Percentiles rank a stretch among this genome's conserved stretches.
Conservation (phyloP, 2,329 filamentous ascomycete genomes). For the Penicillium capsulatum region DNA sequence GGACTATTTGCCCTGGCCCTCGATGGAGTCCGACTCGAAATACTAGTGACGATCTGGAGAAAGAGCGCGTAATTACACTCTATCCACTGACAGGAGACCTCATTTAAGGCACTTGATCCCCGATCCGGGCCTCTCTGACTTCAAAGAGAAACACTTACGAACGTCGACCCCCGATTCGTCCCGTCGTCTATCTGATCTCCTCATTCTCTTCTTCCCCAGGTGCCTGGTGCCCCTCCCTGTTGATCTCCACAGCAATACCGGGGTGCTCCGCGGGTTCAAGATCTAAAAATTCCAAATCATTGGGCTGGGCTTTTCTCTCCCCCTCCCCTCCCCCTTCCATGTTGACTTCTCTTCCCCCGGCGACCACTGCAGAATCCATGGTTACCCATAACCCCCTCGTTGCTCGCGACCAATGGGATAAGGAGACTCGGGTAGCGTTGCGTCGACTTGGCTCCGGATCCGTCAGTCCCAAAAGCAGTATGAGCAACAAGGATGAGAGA, state of each 20-base stretch:
- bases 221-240: too few species aligned
- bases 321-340: too few species aligned
- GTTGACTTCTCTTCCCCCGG: slow-evolving; percentile 6
- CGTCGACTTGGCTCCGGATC: slow-evolving; percentile 4
- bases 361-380: slow-evolving; percentile 12
- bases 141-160: too few species aligned
- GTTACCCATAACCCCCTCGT: slow-evolving; percentile 9
- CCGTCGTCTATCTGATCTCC: too few species aligned
- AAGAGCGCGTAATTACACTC: slow-evolving; percentile 3
- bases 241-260: too few species aligned
- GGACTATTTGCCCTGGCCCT: too few species aligned
- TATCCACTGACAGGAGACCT: slow-evolving; percentile 3
- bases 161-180: too few species aligned
- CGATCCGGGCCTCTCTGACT: background rate
- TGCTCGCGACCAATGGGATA: slow-evolving; percentile 9
- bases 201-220: too few species aligned
- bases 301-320: background rate
- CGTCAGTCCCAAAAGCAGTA: slow-evolving; percentile 5
- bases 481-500: slow-evolving; percentile 24
- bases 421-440: slow-evolving; percentile 3
- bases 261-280: too few species aligned
- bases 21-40: background rate
- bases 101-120: slow-evolving; percentile 8
- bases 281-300: too few species aligned
- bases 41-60: slow-evolving; percentile 20